Evolutionary conservation across 1,284 basidiomycete species (phyloP).

Genomic region (Ceratobasidium sp.): DNA sequence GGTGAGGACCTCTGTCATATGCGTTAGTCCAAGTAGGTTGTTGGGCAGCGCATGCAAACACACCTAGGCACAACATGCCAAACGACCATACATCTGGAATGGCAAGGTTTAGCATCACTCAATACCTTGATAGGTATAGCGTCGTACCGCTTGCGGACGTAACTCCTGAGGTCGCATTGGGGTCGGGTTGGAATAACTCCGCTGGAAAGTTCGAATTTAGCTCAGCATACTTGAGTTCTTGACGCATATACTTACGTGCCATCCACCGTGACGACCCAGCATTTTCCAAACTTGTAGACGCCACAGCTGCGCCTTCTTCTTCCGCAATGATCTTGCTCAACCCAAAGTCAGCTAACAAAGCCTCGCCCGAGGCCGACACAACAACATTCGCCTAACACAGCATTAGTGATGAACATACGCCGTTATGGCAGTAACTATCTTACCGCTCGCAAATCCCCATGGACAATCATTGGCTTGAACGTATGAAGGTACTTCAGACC

Average conservation of each 20-base stretch:
- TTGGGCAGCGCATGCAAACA: not conserved
- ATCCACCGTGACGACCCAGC: conserved; percentile 29
- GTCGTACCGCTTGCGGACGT: conserved; percentile 1
- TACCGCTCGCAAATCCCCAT: conserved; percentile 30
- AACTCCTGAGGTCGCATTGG: not conserved
- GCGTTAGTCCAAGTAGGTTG: not conserved
- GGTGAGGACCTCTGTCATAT: conserved; percentile 8
- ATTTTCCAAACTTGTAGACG: not conserved
- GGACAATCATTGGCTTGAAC: not conserved
- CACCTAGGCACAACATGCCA: conserved; percentile 32
- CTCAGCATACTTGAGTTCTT: not conserved
- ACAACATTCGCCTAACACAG: conserved; percentile 13
- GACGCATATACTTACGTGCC: conserved; percentile 14
- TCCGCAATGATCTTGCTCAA: conserved; percentile 10
- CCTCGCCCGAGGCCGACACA: not conserved
- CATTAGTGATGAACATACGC: not conserved
- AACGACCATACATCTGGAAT: conserved; percentile 30
- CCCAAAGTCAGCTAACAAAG: conserved; percentile 10
- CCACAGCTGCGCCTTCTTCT: conserved; percentile 6
- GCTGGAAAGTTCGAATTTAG: not conserved
- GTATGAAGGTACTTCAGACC: conserved; percentile 15
- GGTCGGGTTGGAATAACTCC: conserved; percentile 1
- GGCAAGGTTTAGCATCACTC: not conserved
- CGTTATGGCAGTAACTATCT: not conserved
- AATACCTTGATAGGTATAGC: not conserved